Evolutionary conservation across 2,329 filamentous ascomycete genomes (phyloP), one percentile per base, ranked within the genome.

Genomic region (Pseudopyrenochaeta lycopersici): DNA sequence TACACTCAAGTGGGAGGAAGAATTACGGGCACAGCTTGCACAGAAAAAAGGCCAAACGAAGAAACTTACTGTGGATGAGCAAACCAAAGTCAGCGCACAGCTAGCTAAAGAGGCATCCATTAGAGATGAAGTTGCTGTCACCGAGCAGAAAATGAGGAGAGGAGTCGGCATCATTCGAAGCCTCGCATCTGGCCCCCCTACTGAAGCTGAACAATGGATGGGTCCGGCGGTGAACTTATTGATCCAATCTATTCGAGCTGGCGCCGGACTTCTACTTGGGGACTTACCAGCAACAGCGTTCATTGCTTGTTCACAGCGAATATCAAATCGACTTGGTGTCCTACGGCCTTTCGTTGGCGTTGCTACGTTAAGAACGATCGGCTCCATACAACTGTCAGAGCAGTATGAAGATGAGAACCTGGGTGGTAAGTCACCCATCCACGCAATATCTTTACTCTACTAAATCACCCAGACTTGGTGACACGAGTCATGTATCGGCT

Each of bases 1-100:
- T 66, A 96, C 92, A 1, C 77, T 97, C 35, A 97, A 97, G 76
- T 99, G 96, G 95, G 95, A 99, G 76, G 90, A 94, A 73, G 95
- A 99, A 60, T 82, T 99, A 7, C 85, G 93, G 52, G 84, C 87
- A 33, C 92, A 97, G 66, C 78, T 99, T 35, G 92, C 93, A n/a
- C 84, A 91, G 71, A 99, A 98, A 81, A 97, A 94, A 75, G 94
- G 94, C 1, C 86, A 90, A 55, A 87, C 92, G 66, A 94, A 92
- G 79, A 99, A 97, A 77, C 85, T 98, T 9, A 95, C 91, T 0
- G 78, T 91, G 0, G 95, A 98, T 31, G 94, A 99, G 68, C 89
- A 89, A 62, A 85, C 89, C 27, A 98, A 97, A 76, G 90, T 98
- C 52, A 94, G 95, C 46, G 89, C 91, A 6, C 95, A 99, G 68